Conservation (phyloP, 371 early-diverging fungal genomes). For the Mucor velutinosus region DNA sequence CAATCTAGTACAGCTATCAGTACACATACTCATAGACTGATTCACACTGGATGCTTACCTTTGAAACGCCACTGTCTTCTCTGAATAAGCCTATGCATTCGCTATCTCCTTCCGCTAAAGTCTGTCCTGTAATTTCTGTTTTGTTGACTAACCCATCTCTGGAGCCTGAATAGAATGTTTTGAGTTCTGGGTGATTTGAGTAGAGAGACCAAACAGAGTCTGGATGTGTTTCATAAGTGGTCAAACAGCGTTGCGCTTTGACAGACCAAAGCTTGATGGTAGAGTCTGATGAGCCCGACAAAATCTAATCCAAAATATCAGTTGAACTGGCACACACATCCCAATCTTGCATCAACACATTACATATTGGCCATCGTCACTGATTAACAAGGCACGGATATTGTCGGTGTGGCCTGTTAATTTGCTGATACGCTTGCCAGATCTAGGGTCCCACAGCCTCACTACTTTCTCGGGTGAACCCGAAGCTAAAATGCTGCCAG, state of each 20-base stretch:
- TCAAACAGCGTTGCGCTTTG: constrained; percentile 80
- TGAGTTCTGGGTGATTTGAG: constrained; percentile 81
- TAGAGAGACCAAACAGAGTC: constrained; percentile 92
- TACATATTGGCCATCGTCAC: constrained; percentile 85
- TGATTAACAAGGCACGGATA: constrained; percentile 85
- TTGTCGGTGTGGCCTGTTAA: constrained; percentile 94
- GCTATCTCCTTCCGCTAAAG: constrained; percentile 49
- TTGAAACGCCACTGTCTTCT: constrained; percentile 81
- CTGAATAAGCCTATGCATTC: constrained; percentile 87
- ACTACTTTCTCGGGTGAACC: constrained; percentile 93
- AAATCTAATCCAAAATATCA: constrained; percentile 50
- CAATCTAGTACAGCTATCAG: constrained; percentile 46
- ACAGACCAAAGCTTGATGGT: constrained; percentile 95
- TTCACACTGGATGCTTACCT: constrained; percentile 44
- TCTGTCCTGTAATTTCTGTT: constrained; percentile 51
- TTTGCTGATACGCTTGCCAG: constrained; percentile 71
- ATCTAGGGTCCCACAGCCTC: constrained; percentile 87
- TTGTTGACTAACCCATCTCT: constrained; percentile 91
- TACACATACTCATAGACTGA: neutral
- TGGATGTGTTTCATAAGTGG: constrained; percentile 83
- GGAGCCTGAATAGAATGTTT: constrained; percentile 90
- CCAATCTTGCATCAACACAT: neutral
- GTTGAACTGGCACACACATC: neutral
- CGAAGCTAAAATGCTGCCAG: constrained; percentile 72
- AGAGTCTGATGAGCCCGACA: constrained; percentile 91